Evolutionary conservation across 2,329 filamentous ascomycete genomes (phyloP).

Genomic region (Penicillium janthinellum): DNA sequence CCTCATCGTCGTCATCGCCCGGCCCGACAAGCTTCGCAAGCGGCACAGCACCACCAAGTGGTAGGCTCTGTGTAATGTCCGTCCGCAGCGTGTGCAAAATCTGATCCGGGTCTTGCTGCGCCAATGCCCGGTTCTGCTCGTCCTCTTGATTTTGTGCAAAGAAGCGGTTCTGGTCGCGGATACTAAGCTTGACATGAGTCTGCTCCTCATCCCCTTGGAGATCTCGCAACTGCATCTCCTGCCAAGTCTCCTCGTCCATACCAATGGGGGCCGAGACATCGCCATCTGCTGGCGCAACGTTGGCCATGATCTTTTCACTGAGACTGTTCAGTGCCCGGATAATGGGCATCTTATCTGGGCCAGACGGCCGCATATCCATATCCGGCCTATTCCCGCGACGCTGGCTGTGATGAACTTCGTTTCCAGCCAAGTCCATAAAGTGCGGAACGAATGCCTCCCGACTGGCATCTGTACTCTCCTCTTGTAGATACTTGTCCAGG

Average conservation of each 20-base stretch:
- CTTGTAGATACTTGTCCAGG: constrained; percentile 83
- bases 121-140: constrained; percentile 60
- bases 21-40: constrained; percentile 64
- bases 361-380: constrained; percentile 79
- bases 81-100: constrained; percentile 66
- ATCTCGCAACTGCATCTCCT: constrained; percentile 76
- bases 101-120: constrained; percentile 68
- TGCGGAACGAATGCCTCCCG: constrained; percentile 71
- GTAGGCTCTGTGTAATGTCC: constrained; percentile 55
- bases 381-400: constrained; percentile 85
- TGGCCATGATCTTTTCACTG: constrained; percentile 89
- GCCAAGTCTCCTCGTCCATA: constrained; percentile 72
- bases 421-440: constrained; percentile 89
- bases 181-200: constrained; percentile 77
- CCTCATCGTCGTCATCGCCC: constrained; percentile 60
- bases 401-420: constrained; percentile 92
- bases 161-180: constrained; percentile 83
- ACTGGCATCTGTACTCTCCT: constrained; percentile 58
- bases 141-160: constrained; percentile 60
- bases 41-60: constrained; percentile 63
- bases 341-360: constrained; percentile 78
- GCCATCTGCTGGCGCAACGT: constrained; percentile 77
- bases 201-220: constrained; percentile 73
- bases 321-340: constrained; percentile 86
- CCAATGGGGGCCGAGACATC: constrained; percentile 66